A percentile compares a stretch with the other conserved stretches of the same genome.
These are phyloP conservation scores for Aspergillus tamarii DNA, from an alignment of 2,329 filamentous ascomycete genomes.

Conservation along the genomic window DNA sequence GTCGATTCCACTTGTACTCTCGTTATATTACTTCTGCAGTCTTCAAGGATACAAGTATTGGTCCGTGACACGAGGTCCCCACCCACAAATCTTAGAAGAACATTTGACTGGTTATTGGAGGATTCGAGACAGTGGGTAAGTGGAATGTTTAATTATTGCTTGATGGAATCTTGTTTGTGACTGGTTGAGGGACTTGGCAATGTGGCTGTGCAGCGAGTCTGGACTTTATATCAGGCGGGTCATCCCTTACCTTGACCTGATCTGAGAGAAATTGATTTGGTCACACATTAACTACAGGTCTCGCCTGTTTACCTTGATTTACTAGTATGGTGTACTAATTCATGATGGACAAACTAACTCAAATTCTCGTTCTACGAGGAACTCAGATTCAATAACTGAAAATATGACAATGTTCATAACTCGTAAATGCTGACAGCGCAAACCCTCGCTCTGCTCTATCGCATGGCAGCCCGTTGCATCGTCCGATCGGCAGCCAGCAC, in stretches of 20 bases:
- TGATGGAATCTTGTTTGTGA: too few species aligned
- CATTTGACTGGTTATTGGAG: not conserved
- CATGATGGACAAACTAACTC: not conserved
- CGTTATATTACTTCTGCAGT: too few species aligned
- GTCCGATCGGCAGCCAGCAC: conserved; percentile 1
- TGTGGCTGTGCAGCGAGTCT: not conserved
- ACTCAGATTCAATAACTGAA: not conserved
- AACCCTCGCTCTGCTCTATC: not conserved
- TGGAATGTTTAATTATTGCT: not conserved
- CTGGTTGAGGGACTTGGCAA: not conserved
- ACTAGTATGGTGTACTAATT: not conserved
- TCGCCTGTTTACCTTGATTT: not conserved
- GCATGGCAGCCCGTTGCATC: not conserved
- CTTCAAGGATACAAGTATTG: not conserved
- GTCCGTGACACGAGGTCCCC: not conserved
- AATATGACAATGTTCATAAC: not conserved
- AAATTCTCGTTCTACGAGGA: not conserved
- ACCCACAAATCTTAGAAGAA: not conserved
- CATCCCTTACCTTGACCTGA: not conserved
- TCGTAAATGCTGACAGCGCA: not conserved
- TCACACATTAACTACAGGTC: not conserved
- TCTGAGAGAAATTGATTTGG: not conserved
- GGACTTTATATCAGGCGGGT: not conserved
- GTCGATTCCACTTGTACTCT: not conserved
- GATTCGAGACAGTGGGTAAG: not conserved